A percentile compares a stretch with the other conserved stretches of the same genome.
Evolutionary conservation across 805 yeast species (phyloP).

Genomic region (Myxozyma kluyveri): DNA sequence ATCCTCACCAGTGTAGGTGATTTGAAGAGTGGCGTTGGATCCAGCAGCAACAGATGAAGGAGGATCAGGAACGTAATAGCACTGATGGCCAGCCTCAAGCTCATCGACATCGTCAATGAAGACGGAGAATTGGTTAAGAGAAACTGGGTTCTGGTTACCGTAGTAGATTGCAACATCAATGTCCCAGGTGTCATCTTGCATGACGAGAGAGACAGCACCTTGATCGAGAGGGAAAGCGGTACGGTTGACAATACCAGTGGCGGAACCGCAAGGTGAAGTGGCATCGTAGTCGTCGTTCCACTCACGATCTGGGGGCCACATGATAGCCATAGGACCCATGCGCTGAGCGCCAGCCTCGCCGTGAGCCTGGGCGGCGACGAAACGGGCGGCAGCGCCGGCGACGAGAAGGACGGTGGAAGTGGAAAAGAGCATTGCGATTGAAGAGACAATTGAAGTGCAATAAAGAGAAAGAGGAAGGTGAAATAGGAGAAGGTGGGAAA

Average conservation of each 20-base stretch:
- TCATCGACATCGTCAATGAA: conserved; percentile 7
- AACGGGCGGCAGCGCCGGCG: neutral
- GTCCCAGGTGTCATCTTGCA: conserved; percentile 44
- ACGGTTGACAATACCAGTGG: conserved; percentile 41
- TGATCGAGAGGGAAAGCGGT: conserved; percentile 48
- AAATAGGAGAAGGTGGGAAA: neutral
- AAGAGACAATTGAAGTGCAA: neutral
- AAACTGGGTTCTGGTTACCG: conserved; percentile 40
- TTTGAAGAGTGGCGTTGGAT: conserved; percentile 47
- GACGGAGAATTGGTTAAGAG: conserved; percentile 43
- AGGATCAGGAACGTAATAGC: conserved; percentile 47
- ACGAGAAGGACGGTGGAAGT: neutral
- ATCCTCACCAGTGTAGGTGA: conserved; percentile 45
- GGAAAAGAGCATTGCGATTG: neutral
- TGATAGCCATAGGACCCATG: conserved; percentile 44
- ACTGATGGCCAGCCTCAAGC: conserved; percentile 47
- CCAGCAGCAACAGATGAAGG: conserved; percentile 42
- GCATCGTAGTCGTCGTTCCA: conserved; percentile 49
- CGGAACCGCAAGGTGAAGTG: conserved; percentile 49
- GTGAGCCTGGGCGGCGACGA: conserved; percentile 33
- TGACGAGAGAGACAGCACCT: conserved; percentile 48
- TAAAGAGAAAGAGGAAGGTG: neutral
- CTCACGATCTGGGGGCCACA: conserved; percentile 47
- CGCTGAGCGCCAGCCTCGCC: conserved; percentile 41
- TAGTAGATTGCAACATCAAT: conserved; percentile 45